phyloP scores from a whole-genome alignment of 83 land plant species.

The Picea abies region DNA sequence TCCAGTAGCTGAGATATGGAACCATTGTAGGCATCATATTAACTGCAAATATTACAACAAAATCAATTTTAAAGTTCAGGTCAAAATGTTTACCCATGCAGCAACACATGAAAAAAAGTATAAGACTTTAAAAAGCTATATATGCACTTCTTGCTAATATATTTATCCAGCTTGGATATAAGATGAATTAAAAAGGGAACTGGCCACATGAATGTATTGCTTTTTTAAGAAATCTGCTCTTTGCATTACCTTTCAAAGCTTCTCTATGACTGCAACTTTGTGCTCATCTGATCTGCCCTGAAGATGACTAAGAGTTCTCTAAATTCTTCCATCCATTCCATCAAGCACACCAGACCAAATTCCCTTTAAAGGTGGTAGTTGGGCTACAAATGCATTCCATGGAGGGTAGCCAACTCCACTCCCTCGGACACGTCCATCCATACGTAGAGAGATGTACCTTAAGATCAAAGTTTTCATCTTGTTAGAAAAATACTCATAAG shows the following conservation, averaged over 20 bases:
- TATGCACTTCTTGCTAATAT: not conserved
- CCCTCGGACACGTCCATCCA: constrained; percentile 99
- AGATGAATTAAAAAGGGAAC: not conserved
- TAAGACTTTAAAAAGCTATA: not conserved
- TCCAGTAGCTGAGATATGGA: not conserved
- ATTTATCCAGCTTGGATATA: not conserved
- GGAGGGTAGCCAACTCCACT: constrained; percentile 96
- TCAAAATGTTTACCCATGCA: not conserved
- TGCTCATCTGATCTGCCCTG: not conserved
- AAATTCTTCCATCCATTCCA: constrained; percentile 96
- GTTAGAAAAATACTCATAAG: not conserved
- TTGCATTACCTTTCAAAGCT: not conserved
- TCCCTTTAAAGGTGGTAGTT: constrained; percentile 87
- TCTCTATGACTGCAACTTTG: not conserved
- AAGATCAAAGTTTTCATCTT: constrained; percentile 4
- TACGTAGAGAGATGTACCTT: constrained; percentile 88
- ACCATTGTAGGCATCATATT: not conserved
- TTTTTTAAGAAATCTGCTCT: not conserved
- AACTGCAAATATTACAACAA: not conserved
- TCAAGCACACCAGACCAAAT: constrained; percentile 92
- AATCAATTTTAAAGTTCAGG: not conserved
- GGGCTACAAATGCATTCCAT: constrained; percentile 95
- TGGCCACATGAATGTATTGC: not conserved
- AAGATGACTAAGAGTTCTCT: not conserved
- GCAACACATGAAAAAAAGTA: not conserved